These are phyloP conservation scores for Podospora didyma DNA, from an alignment of 495 filamentous ascomycete species.

Conservation along the genomic window DNA sequence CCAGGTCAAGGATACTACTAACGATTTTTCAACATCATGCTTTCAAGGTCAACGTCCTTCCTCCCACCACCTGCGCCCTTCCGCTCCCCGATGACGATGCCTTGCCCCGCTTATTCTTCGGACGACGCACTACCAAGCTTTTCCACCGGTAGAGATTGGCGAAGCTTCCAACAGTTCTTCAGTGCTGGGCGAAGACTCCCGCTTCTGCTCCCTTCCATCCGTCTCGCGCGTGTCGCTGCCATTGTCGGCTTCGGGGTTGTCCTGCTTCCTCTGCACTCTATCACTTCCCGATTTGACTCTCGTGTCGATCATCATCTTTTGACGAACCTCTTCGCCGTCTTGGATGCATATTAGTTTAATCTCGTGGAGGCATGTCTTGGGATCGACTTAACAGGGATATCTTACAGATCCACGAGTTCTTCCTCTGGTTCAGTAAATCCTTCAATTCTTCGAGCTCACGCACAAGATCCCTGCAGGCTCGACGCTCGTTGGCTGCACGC, in stretches of 20 bases:
- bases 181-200: not conserved
- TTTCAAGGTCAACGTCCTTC: not conserved
- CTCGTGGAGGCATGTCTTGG: too few species aligned
- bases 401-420: constrained; percentile 19
- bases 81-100: too few species aligned
- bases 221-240: not conserved
- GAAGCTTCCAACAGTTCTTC: too few species aligned
- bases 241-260: too few species aligned
- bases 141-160: too few species aligned
- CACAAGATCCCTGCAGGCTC: constrained; percentile 15
- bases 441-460: constrained; percentile 15
- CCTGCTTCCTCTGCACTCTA: too few species aligned
- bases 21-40: not conserved
- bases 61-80: not conserved
- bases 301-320: not conserved
- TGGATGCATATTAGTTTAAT: too few species aligned
- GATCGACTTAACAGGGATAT: not conserved
- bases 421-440: constrained; percentile 9
- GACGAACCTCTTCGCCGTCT: not conserved
- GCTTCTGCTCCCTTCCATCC: not conserved
- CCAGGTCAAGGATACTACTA: constrained; percentile 17
- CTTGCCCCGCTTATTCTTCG: too few species aligned
- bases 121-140: too few species aligned
- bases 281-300: not conserved
- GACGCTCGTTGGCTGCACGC: constrained; percentile 7